Percentiles rank a stretch among this genome's conserved stretches.
Conservation (phyloP, 78 protist species). For the Blattamonas nauphoetae region DNA sequence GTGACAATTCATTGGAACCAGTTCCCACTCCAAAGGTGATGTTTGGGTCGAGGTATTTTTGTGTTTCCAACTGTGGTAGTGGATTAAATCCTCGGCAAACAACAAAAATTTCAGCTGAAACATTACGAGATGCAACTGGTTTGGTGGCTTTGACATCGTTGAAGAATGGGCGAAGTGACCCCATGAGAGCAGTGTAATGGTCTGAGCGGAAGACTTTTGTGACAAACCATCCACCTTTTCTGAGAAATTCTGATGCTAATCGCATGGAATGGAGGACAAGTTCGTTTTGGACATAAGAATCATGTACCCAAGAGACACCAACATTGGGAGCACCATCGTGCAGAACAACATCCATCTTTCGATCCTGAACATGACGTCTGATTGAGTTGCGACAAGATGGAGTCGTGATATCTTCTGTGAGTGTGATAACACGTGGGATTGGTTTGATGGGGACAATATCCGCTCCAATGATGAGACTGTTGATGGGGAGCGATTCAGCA, state of each 20-base stretch:
- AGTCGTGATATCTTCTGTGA: slow-evolving; percentile 93
- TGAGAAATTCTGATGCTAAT: slow-evolving; percentile 82
- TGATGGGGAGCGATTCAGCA: slow-evolving; percentile 71
- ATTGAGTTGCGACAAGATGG: slow-evolving; percentile 66
- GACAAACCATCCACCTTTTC: slow-evolving; percentile 70
- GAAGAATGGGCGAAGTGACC: slow-evolving; percentile 86
- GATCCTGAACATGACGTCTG: slow-evolving; percentile 36
- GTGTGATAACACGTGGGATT: slow-evolving; percentile 48
- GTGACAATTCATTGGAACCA: background rate
- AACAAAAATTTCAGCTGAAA: slow-evolving; percentile 96
- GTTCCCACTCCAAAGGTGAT: slow-evolving; percentile 60
- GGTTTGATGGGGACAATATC: slow-evolving; percentile 92
- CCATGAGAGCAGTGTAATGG: slow-evolving; percentile 85
- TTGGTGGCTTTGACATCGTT: slow-evolving; percentile 85
- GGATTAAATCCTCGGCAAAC: slow-evolving; percentile 78
- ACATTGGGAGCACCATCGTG: slow-evolving; percentile 99
- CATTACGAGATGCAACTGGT: slow-evolving; percentile 76
- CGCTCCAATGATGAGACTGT: slow-evolving; percentile 75
- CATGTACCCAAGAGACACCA: slow-evolving; percentile 88
- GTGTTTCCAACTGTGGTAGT: slow-evolving; percentile 75
- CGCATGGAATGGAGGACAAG: slow-evolving; percentile 74
- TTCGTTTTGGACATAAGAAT: slow-evolving; percentile 87
- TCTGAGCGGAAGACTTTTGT: slow-evolving; percentile 94
- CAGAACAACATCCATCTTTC: slow-evolving; percentile 79
- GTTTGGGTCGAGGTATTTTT: slow-evolving; percentile 67